These are phyloP conservation scores for Coemansia javaensis DNA, from an alignment of 192 early-diverging fungal species.

Conservation along the genomic window DNA sequence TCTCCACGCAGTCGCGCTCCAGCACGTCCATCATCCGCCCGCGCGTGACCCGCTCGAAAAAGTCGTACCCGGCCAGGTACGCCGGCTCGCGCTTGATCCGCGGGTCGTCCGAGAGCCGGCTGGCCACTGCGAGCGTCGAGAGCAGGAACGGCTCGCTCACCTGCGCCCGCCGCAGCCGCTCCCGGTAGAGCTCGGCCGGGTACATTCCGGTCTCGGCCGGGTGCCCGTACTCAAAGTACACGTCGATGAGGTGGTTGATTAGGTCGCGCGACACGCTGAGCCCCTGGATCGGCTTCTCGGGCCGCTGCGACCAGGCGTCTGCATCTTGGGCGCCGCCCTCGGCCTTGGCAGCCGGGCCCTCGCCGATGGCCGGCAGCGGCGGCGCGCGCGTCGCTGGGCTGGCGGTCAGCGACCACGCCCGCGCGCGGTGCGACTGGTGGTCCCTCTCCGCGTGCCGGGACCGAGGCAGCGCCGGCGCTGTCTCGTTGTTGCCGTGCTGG, in stretches of 20 bases:
- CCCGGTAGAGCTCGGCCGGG: conserved; percentile 41
- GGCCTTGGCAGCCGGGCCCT: too few relatives aligned
- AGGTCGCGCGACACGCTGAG: conserved; percentile 42
- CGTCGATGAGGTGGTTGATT: conserved; percentile 33
- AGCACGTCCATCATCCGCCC: conserved; percentile 44
- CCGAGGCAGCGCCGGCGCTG: too few relatives aligned
- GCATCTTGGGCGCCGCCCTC: too few relatives aligned
- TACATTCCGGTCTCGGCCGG: conserved; percentile 47
- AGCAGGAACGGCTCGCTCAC: conserved; percentile 47
- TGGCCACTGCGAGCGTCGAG: conserved; percentile 43
- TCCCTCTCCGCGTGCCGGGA: neutral
- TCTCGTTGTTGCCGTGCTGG: too few relatives aligned
- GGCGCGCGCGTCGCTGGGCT: neutral
- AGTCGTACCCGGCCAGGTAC: conserved; percentile 43
- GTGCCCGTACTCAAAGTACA: conserved; percentile 45
- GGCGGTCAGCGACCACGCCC: neutral
- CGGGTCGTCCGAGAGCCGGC: conserved; percentile 44
- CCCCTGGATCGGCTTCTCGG: conserved; percentile 7
- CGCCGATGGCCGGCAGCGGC: too few relatives aligned
- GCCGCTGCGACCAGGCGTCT: neutral
- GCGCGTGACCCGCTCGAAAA: conserved; percentile 44
- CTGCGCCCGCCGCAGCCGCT: conserved; percentile 36
- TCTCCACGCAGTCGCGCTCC: conserved; percentile 45
- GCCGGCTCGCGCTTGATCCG: conserved; percentile 38
- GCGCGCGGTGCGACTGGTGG: too few relatives aligned